Evolutionary conservation across 257 asterid species (phyloP).

Genomic region (Lithospermum erythrorhizon): DNA sequence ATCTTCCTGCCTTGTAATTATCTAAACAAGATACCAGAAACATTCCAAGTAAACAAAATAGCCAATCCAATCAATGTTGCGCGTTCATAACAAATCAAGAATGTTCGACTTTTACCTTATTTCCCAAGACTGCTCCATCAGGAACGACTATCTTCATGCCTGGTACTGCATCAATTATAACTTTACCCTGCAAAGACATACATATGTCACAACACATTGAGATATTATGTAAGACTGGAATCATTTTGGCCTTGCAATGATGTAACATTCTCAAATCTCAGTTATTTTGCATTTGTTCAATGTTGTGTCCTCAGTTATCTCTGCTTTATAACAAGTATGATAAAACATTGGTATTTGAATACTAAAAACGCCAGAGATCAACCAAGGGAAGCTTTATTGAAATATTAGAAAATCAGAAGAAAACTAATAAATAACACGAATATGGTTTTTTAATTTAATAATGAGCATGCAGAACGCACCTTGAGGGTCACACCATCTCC

Average conservation of each 20-base stretch:
- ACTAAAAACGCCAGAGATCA: neutral
- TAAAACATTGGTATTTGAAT: no score
- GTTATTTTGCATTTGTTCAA: neutral
- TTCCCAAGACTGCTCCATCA: slow-evolving; percentile 52
- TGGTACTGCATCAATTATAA: slow-evolving; percentile 43
- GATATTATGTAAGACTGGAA: slow-evolving; percentile 1
- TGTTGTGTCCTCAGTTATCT: no score
- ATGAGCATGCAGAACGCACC: slow-evolving; percentile 28
- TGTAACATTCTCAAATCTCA: neutral
- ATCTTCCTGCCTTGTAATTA: slow-evolving; percentile 1
- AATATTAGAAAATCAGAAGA: neutral
- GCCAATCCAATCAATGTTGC: slow-evolving; percentile 6
- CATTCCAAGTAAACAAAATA: no score
- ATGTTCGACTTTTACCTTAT: slow-evolving; percentile 34
- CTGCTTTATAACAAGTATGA: no score
- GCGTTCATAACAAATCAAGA: neutral
- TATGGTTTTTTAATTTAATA: neutral
- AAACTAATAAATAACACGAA: neutral
- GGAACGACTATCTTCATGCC: slow-evolving; percentile 50
- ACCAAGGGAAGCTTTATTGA: no score
- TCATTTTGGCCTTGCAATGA: neutral
- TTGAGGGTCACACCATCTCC: slow-evolving; percentile 61
- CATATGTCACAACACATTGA: neutral
- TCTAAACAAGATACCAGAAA: neutral
- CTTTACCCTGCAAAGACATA: slow-evolving; percentile 45